Conservation (phyloP, 805 yeast genomes). For the Candida piceae region DNA sequence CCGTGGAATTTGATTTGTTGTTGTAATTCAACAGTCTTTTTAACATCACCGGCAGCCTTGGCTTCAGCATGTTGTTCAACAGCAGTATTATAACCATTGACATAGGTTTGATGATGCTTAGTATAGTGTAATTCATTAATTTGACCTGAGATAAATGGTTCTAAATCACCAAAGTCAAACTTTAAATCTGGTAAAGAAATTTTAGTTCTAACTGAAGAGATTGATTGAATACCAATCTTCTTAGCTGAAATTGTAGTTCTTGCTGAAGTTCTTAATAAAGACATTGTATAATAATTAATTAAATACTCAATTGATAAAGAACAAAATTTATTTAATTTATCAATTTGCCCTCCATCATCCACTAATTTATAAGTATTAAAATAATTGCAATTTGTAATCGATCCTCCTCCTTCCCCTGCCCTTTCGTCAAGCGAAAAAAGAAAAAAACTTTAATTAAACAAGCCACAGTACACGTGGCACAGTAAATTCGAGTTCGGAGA, state of each 20-base stretch:
- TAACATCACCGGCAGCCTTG: slow-evolving; percentile 48
- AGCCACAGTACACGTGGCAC: no score
- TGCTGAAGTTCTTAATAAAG: slow-evolving; percentile 24
- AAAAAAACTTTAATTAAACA: no score
- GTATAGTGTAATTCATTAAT: slow-evolving; percentile 84
- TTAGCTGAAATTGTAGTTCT: slow-evolving; percentile 17
- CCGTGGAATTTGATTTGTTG: slow-evolving; percentile 84
- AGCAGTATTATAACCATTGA: slow-evolving; percentile 76
- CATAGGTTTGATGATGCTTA: slow-evolving; percentile 92
- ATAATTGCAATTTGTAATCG: no score
- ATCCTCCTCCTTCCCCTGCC: no score
- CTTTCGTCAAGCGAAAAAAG: no score
- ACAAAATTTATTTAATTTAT: neutral
- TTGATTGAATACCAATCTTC: slow-evolving; percentile 10
- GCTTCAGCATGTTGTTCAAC: slow-evolving; percentile 71
- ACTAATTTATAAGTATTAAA: no score
- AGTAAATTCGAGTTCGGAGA: no score
- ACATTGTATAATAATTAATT: no score
- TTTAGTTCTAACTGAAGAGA: slow-evolving; percentile 46
- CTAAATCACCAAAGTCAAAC: slow-evolving; percentile 80
- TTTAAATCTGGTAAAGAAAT: slow-evolving; percentile 76
- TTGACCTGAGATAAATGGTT: slow-evolving; percentile 80
- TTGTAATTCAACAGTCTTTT: slow-evolving; percentile 59
- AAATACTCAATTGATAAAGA: no score
- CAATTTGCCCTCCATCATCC: no score